Base-by-base conservation (phyloP, 2,329 filamentous ascomycete species). In the Phyllosticta capitalensis region DNA sequence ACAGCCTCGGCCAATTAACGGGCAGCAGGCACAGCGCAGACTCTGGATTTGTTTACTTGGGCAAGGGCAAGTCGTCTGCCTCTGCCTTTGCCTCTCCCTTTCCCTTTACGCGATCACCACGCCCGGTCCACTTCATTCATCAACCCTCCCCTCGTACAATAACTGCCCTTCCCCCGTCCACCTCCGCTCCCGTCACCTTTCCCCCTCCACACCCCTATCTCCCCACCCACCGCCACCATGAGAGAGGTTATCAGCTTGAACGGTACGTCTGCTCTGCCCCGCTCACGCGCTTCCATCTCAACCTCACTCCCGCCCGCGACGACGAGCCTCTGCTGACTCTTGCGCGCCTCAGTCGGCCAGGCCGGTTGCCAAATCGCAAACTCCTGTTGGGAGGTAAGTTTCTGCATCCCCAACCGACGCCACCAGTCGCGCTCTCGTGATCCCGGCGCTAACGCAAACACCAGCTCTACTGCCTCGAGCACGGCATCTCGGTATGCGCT, bases 301-400 rank as follows among this genome's bases (percentile, higher is more conserved):
- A 66, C 62, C 38, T 45, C 38, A 14, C n/a, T 63, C 59, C 65
- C 30, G 12, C 56, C 64, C 55, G 54, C 63, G 56, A 57, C 62
- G 63, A 54, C 64, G 63, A 64, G 60, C 65, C 62, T 61, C 70
- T 78, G 70, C 83, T 88, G 75, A 88, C 80, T 66, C 67, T 21
- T 72, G 64, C 65, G 71, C 77, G 74, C 71, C 76, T 73, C 78
- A 99, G 94, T 99, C 84, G 94, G 94, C 81, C 94, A 99, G 86
- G 94, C 94, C 77, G 94, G 94, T 88, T 97, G 94, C 87, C 94
- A 99, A 79, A 99, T 99, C 75, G 94, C 92, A 81, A 99, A 99
- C 84, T 94, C 94, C 71, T 97, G 94, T 87, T 99, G 94, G 94
- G 94, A 99, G 91, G 94, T 99, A 82, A 82, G 90, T 82, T 73